These are phyloP conservation scores for Penicillium pulvis DNA, from an alignment of 495 filamentous ascomycete species.

Conservation along the genomic window DNA sequence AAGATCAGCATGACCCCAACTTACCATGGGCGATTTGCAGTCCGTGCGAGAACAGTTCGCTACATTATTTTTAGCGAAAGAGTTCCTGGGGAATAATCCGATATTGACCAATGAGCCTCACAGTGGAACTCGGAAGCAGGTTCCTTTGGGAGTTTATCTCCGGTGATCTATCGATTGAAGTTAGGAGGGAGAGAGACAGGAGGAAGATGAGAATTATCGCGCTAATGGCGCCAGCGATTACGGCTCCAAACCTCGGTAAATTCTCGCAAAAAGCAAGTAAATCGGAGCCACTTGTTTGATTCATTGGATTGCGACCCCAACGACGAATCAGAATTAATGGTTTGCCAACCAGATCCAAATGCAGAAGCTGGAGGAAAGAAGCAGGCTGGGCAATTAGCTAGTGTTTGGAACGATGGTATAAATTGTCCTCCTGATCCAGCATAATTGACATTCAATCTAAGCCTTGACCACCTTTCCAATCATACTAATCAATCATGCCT, in stretches of 20 bases:
- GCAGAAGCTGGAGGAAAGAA: neutral
- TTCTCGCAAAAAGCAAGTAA: neutral
- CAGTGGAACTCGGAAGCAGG: neutral
- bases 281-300: neutral
- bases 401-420: neutral
- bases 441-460: neutral
- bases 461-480: neutral
- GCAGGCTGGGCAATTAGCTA: neutral
- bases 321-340: neutral
- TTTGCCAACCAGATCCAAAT: neutral
- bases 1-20: neutral
- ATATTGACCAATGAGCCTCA: neutral
- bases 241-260: neutral
- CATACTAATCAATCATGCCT: conserved; percentile 14
- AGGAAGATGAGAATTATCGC: neutral
- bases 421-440: neutral
- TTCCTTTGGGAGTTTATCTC: neutral
- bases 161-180: neutral
- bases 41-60: neutral
- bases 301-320: neutral
- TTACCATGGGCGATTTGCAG: neutral
- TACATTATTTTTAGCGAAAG: neutral
- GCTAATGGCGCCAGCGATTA: neutral
- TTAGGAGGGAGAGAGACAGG: neutral
- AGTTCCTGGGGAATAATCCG: neutral